Base-by-base conservation (phyloP, 192 early-diverging fungal species). In the Kappamyces sp. region DNA sequence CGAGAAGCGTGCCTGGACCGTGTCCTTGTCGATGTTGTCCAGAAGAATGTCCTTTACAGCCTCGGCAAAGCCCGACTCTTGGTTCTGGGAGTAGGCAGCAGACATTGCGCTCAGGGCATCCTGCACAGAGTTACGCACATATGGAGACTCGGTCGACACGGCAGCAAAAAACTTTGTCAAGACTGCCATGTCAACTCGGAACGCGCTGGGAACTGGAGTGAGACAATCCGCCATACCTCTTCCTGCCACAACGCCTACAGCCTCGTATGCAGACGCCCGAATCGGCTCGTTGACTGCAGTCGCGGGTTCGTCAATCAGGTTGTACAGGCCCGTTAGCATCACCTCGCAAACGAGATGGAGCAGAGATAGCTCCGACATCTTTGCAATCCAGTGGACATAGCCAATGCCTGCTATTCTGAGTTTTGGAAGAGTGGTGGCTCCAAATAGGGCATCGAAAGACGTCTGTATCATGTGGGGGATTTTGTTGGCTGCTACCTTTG, bases 361-460 rank as follows among this genome's bases (percentile, higher is more conserved):
- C 5, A 51, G 38, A 36, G 74, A 58, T 13, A 49, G 13, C 2
- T 64, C 41, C 36, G 84, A 84, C 83, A 90, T 91, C 35, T 87
- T 68, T 7, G 89, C 84, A 31, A 87, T 75, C 94, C 94, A 97
- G 50, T 93, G 91, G 47, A 94, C 64, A 74, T 92, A 97, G 1
- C 73, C 62, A 80, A 94, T 90, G 1, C 86, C 87, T 2, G 82
- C 75, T 61, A 79, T 78, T 5, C 86, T 72, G 12, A 94, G 69
- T 50, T 84, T 91, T 12, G 74, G 49, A 35, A 73, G 89, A 13
- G 90, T 80, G 5, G 48, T 52, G 38, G 15, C 53, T 73, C 88
- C 86, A 69, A 89, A 92, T 3, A 97, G 69, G 35, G 86, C 79
- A 72, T 94, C 90, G 67, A 88, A 87, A 5, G 85, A 67, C 2